Conservation (phyloP, 208 protist genomes). For the Naegleria lovaniensis region DNA sequence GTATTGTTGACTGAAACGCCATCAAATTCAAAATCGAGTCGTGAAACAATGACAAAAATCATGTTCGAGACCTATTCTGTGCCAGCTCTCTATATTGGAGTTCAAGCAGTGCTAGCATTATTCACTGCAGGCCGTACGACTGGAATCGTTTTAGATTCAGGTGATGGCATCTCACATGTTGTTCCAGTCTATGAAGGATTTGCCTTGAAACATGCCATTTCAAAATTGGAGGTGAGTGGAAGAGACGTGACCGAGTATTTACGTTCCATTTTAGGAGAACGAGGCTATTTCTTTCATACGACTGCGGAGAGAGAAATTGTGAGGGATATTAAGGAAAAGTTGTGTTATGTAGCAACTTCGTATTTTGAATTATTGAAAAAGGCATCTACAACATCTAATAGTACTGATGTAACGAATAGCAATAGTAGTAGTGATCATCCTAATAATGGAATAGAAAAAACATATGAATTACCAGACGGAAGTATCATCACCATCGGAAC, state of each 20-base stretch:
- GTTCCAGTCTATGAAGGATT: slow-evolving; percentile 86
- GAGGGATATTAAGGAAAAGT: slow-evolving; percentile 65
- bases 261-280: slow-evolving; percentile 60
- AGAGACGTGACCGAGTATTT: slow-evolving; percentile 67
- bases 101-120: slow-evolving; percentile 66
- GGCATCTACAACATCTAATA: neutral
- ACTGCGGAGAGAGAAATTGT: slow-evolving; percentile 69
- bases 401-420: neutral
- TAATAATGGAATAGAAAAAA: neutral
- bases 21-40: slow-evolving; percentile 64
- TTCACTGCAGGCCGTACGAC: slow-evolving; percentile 85
- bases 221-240: slow-evolving; percentile 49
- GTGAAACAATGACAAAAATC: slow-evolving; percentile 73
- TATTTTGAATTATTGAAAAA: slow-evolving; percentile 71
- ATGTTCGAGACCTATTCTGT: slow-evolving; percentile 56
- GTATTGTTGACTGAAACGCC: slow-evolving; percentile 52
- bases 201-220: slow-evolving; percentile 53
- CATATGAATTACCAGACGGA: slow-evolving; percentile 36
- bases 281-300: slow-evolving; percentile 68
- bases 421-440: neutral
- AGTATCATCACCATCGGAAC: slow-evolving; percentile 24
- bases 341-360: slow-evolving; percentile 49
- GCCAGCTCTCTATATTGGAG: slow-evolving; percentile 44
- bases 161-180: slow-evolving; percentile 66
- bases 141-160: slow-evolving; percentile 82